Percentiles rank a stretch among this genome's conserved stretches.
Evolutionary conservation across 2,329 filamentous ascomycete species (phyloP).

Genomic region (Aspergillus flavus): DNA sequence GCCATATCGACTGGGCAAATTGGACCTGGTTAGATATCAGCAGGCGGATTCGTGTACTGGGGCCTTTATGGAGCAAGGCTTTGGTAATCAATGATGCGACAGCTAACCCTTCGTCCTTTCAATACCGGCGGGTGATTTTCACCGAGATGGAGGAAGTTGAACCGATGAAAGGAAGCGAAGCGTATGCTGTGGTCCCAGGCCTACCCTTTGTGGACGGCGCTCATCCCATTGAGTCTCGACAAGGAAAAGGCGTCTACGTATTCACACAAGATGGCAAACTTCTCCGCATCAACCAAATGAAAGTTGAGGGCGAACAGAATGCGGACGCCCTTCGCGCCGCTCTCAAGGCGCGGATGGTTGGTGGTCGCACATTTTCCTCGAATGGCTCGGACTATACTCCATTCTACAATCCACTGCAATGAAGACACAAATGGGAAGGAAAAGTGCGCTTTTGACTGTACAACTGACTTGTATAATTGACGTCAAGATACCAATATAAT

Average conservation of each 20-base stretch:
- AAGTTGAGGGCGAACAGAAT: conserved; percentile 42
- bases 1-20: conserved; percentile 61
- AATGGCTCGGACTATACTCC: conserved; percentile 28
- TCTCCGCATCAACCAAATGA: conserved; percentile 41
- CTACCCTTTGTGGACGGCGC: conserved; percentile 38
- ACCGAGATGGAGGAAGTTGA: conserved; percentile 38
- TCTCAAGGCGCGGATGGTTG: conserved; percentile 44
- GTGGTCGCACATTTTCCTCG: conserved; percentile 31
- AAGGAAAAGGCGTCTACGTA: conserved; percentile 36
- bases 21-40: conserved; percentile 60
- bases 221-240: conserved; percentile 28
- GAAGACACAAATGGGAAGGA: background rate
- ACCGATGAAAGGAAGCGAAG: conserved; percentile 26
- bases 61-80: conserved; percentile 64
- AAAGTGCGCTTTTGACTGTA: background rate
- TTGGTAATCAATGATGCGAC: conserved; percentile 25
- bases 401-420: conserved; percentile 40
- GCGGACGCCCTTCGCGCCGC: conserved; percentile 40
- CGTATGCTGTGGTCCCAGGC: conserved; percentile 36
- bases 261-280: conserved; percentile 41
- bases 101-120: conserved; percentile 23
- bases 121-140: conserved; percentile 41
- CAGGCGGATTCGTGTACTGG: conserved; percentile 62
- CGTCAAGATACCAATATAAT: conserved; percentile 20
- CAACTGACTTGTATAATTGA: conserved; percentile 18